Percentiles rank a stretch among this genome's conserved stretches.
Conservation (phyloP, 495 filamentous ascomycete species). For the Lindgomyces ingoldianus region DNA sequence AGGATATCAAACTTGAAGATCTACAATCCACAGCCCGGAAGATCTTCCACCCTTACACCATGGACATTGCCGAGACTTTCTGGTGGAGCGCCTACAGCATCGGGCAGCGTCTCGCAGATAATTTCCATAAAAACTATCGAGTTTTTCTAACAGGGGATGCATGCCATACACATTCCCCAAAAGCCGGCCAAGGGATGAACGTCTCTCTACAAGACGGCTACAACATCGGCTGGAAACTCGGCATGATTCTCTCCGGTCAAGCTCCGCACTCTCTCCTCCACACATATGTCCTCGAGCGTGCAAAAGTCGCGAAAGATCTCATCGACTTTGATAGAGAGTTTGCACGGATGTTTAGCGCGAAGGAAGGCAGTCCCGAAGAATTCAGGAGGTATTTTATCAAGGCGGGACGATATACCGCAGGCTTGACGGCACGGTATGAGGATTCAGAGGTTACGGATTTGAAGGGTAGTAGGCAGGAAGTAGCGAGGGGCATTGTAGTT, state of each 20-base stretch:
- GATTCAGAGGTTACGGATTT: conserved; percentile 19
- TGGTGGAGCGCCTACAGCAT: conserved; percentile 66
- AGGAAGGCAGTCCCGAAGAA: conserved; percentile 14
- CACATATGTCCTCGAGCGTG: conserved; percentile 70
- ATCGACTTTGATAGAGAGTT: conserved; percentile 74
- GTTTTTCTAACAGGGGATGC: conserved; percentile 62
- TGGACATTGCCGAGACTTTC: conserved; percentile 54
- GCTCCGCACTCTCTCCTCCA: conserved; percentile 59
- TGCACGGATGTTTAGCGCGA: conserved; percentile 59
- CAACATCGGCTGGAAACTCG: conserved; percentile 83
- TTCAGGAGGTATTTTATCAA: conserved; percentile 63
- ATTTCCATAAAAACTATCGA: conserved; percentile 55
- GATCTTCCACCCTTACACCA: conserved; percentile 59
- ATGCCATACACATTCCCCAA: conserved; percentile 64
- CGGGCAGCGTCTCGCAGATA: conserved; percentile 59
- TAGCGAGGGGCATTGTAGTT: conserved; percentile 51
- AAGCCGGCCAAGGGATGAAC: conserved; percentile 59
- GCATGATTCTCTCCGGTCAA: conserved; percentile 60
- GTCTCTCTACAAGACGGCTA: conserved; percentile 46
- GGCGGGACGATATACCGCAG: conserved; percentile 65
- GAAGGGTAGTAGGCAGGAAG: conserved; percentile 18
- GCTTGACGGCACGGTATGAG: conserved; percentile 59
- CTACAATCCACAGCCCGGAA: conserved; percentile 59
- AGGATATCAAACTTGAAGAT: conserved; percentile 52
- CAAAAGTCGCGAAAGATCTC: conserved; percentile 67